Base-by-base conservation (phyloP, 2,329 filamentous ascomycete species). In the Xylariaceae sp. region DNA sequence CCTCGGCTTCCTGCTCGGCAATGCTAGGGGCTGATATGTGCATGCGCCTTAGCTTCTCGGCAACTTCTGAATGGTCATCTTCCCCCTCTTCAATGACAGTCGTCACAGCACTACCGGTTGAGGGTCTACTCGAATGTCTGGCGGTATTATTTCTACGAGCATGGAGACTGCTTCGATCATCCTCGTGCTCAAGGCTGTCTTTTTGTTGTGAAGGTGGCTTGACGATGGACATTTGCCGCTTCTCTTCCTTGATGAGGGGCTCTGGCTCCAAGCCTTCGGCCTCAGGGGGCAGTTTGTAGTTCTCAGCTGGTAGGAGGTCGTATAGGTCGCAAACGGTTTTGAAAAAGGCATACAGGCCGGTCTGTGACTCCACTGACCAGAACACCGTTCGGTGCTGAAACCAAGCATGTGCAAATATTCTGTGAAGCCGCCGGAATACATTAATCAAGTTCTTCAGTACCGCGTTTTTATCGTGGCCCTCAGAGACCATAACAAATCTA, bases 381-480 rank as follows among this genome's bases (percentile, higher is more conserved):
- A 97, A 99, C 49, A 96, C 89, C 51, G 88, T 87, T 43, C 92
- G 84, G 71, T 99, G 94, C 73, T 96, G 91, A 71, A 96, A 99
- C 94, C 94, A 99, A 7, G 94, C 94, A 69, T 99, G 94, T 44
- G 94, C 94, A 68, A 97, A 99, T 72, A 99, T 97, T 56, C 94
- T 84, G 71, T 99, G 95, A 47, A 97, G 82, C 13, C 94, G 83
- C 52, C 94, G 83, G 72, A 99, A 97, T 53, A 99, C 92, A 70
- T 96, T 97, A 63, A 92, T 88, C 55, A 99, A 78, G 69, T 95
- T 92, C 71, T 90, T 89, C 55, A 87, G 77, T 52, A 89, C 88
- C 41, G 79, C 72, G 57, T 76, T 79, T 68, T 80, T 81, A 65
- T 83, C 83, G 67, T 84, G 79, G 37, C 75, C 76, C 68, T 81